phyloP scores from a whole-genome alignment of 1,139 yeast genomes.

The Magnusiomyces suaveolens region DNA sequence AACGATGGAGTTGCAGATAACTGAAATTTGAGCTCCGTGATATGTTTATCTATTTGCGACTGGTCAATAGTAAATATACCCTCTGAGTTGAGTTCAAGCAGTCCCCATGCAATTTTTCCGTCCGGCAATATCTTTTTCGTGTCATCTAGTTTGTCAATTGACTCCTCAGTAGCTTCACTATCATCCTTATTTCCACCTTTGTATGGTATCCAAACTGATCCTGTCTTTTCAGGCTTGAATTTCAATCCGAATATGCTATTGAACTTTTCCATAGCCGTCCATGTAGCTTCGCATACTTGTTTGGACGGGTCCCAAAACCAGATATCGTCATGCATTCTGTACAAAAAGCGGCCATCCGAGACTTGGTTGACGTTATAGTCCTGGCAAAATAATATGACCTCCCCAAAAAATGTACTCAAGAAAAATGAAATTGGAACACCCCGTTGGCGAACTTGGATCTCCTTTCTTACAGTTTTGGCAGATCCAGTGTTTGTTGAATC shows the following conservation, averaged over 20 bases:
- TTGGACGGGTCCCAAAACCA: constrained; percentile 18
- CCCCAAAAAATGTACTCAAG: constrained; percentile 18
- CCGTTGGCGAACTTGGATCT: constrained; percentile 8
- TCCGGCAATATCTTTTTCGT: constrained; percentile 9
- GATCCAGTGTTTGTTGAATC: background rate
- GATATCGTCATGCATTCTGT: constrained; percentile 19
- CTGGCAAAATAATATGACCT: constrained; percentile 15
- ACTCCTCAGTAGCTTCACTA: background rate
- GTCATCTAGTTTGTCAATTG: background rate
- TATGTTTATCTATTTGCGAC: constrained; percentile 12
- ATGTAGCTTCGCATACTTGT: constrained; percentile 15
- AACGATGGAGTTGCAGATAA: constrained; percentile 12
- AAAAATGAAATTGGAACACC: constrained; percentile 17
- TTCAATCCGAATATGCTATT: constrained; percentile 16
- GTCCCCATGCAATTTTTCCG: constrained; percentile 17
- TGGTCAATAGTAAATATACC: constrained; percentile 15
- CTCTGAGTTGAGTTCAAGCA: constrained; percentile 11
- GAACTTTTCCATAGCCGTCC: constrained; percentile 16
- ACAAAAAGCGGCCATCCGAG: constrained; percentile 14
- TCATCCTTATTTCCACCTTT: background rate
- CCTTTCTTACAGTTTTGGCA: background rate
- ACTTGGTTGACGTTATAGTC: constrained; percentile 16
- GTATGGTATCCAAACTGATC: constrained; percentile 3
- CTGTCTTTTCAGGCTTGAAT: constrained; percentile 18
- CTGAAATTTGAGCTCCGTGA: constrained; percentile 16